Evolutionary conservation across 306 rosid genomes (phyloP).

Genomic region (Dicorynia guianensis): DNA sequence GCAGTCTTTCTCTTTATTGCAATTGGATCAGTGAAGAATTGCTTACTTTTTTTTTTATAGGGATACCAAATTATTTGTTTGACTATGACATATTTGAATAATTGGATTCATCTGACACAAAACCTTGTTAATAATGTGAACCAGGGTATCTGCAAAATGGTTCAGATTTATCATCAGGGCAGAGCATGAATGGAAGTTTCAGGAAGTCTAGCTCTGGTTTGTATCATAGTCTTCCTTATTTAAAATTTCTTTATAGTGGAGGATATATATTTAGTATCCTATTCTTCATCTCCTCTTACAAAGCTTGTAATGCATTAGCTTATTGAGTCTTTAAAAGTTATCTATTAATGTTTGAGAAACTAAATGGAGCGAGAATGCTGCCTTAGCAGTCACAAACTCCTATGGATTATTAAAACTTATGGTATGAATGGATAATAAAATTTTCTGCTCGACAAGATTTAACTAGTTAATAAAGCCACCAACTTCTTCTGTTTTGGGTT

Average conservation of each 20-base stretch:
- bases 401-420: conserved; percentile 5
- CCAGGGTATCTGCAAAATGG: conserved; percentile 81
- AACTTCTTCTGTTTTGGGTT: neutral
- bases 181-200: conserved; percentile 82
- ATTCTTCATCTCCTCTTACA: conserved; percentile 6
- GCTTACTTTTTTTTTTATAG: neutral
- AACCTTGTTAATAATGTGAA: conserved; percentile 30
- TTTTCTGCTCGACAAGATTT: conserved; percentile 15
- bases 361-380: conserved; percentile 4
- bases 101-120: conserved; percentile 36
- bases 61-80: conserved; percentile 20
- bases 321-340: conserved; percentile 19
- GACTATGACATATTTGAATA: conserved; percentile 4
- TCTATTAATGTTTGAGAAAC: conserved; percentile 25
- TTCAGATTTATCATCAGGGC: conserved; percentile 69
- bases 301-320: conserved; percentile 24
- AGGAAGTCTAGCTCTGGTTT: conserved; percentile 77
- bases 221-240: conserved; percentile 40
- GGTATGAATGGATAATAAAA: conserved; percentile 6
- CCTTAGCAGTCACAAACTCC: conserved; percentile 11
- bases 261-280: conserved; percentile 7
- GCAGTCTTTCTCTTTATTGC: conserved; percentile 17
- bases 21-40: neutral
- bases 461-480: conserved; percentile 1
- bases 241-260: neutral